Percentiles rank a stretch among this genome's conserved stretches.
Conservation (phyloP, 2,329 filamentous ascomycete genomes). For the Pseudocercospora macadamiae region DNA sequence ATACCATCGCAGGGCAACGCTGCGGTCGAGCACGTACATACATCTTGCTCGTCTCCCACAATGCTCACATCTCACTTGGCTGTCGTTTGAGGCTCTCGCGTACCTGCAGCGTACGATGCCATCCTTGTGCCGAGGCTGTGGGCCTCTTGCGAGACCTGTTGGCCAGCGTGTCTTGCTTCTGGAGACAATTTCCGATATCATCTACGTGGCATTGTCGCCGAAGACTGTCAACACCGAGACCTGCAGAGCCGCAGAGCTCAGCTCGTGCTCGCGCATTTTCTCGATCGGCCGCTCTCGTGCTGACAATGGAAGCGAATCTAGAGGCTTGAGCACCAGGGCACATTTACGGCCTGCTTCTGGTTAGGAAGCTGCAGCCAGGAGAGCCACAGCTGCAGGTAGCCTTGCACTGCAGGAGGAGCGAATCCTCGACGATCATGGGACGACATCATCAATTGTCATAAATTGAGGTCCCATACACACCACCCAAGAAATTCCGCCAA, state of each 20-base stretch:
- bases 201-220: neutral
- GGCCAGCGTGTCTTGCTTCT: neutral
- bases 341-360: neutral
- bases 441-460: neutral
- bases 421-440: conserved; percentile 5
- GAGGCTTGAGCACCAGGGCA: conserved; percentile 1
- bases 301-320: conserved; percentile 13
- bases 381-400: conserved; percentile 8
- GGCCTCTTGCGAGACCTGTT: conserved; percentile 7
- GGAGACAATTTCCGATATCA: neutral
- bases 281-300: conserved; percentile 7
- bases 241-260: neutral
- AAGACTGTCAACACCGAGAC: neutral
- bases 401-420: conserved; percentile 1
- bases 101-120: conserved; percentile 17
- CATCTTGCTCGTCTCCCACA: conserved; percentile 9
- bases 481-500: neutral
- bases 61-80: neutral
- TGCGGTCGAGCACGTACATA: conserved; percentile 12
- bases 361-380: conserved; percentile 2
- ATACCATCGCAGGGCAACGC: conserved; percentile 17
- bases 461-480: neutral
- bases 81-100: conserved; percentile 6
- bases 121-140: conserved; percentile 19
- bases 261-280: neutral